A percentile compares a stretch with the other conserved stretches of the same genome.
These are phyloP conservation scores for Deinandra increscens DNA, from an alignment of 129 eudicot genomes.

Conservation along the genomic window DNA sequence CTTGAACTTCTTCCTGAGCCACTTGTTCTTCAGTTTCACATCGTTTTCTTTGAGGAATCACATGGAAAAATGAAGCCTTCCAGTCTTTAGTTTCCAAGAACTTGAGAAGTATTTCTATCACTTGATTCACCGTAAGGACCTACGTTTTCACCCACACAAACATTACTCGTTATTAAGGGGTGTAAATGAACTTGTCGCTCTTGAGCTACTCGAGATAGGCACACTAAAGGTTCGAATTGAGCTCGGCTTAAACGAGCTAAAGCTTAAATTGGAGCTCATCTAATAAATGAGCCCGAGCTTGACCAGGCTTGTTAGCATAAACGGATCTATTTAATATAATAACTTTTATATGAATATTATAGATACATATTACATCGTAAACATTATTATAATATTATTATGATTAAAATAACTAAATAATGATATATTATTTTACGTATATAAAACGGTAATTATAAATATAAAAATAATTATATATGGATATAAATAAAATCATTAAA, in stretches of 20 bases:
- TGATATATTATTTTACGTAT: neutral
- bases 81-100: constrained; percentile 87
- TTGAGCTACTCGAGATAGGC: neutral
- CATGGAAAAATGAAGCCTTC: constrained; percentile 81
- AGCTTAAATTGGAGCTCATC: neutral
- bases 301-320: neutral
- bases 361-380: neutral
- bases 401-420: neutral
- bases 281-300: neutral
- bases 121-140: constrained; percentile 99
- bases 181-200: neutral
- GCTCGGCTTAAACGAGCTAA: neutral
- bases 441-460: no score
- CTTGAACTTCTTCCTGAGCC: constrained; percentile 33
- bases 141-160: constrained; percentile 23
- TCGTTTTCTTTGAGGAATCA: constrained; percentile 88
- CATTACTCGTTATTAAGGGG: constrained; percentile 7
- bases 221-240: neutral
- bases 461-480: no score
- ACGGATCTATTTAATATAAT: no score
- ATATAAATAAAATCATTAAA: no score
- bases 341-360: no score
- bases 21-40: constrained; percentile 49
- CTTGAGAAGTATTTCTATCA: constrained; percentile 84
- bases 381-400: neutral